Base-by-base conservation (phyloP, 1,139 yeast genomes). In the Suhomyces bokatorum region DNA sequence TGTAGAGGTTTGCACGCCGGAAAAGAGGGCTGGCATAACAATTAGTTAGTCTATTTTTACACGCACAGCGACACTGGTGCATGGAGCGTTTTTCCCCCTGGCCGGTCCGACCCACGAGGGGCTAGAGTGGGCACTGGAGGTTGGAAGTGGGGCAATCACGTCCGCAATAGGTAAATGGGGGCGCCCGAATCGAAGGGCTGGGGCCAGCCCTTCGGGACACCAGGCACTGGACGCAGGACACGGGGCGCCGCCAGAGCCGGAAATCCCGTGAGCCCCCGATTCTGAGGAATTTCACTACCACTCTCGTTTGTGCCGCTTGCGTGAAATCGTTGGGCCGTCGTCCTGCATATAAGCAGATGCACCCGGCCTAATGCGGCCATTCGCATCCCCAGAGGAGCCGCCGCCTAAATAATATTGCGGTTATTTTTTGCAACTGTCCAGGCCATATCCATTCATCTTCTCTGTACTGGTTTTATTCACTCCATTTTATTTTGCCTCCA, bases 391-490 rank as follows among this genome's bases (percentile, higher is more conserved):
- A 32, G 35, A 17, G 17, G 6, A n/a, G 9, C 20, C 27, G 17
- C 7, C 9, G 10, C 13, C 6, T 6, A 32, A 22, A 33, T 22
- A 33, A 33, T 33, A 33, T 22, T 33, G 27, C 16, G 27, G 24
- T n/a, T 33, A 33, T 33, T 33, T 33, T 33, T 33, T 33, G 35
- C 35, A 33, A 6, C 35, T 33, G 16, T n/a, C 22, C 14, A 13
- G 9, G n/a, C 13, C 20, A 16, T n/a, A 8, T 12, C 24, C 20
- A 22, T 32, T n/a, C 27, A 12, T 26, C 35, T 33, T 33, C 16
- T 20, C n/a, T 33, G 14, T n/a, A 8, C 35, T 20, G 12, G 29
- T 12, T 12, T 7, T 11, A 12, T 4, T 12, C 29, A 26, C 12
- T 26, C n/a, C 2, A 10, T 11, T 11, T 26, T 26, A 26, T 26